Evolutionary conservation across 169 alveolate species (phyloP).

Genomic region (Eimeria tenella): DNA sequence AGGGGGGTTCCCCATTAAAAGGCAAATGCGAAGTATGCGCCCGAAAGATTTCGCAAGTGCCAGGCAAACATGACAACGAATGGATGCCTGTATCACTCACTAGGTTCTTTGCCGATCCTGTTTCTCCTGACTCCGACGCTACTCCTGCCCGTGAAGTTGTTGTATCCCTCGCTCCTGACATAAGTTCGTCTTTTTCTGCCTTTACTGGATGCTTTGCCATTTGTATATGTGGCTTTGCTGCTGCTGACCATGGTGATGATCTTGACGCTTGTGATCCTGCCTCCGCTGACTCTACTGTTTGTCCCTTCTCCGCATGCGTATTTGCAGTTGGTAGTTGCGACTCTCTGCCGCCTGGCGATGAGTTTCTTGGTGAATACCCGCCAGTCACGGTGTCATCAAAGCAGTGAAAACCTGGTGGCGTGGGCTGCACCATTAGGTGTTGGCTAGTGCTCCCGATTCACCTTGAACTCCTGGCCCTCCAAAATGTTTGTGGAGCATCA

Average conservation of each 20-base stretch:
- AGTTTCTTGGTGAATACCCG: background rate
- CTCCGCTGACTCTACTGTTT: too few species aligned
- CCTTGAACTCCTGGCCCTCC: too few species aligned
- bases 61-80: slow-evolving; percentile 55
- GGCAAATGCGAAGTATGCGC: slow-evolving; percentile 49
- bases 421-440: too few species aligned
- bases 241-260: background rate
- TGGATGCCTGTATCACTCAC: background rate
- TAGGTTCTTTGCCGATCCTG: background rate
- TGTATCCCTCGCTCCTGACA: background rate
- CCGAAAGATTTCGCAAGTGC: slow-evolving; percentile 15
- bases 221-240: background rate
- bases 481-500: too few species aligned
- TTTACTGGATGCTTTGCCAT: background rate
- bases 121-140: background rate
- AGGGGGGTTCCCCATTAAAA: slow-evolving; percentile 34
- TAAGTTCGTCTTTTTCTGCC: background rate
- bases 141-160: background rate
- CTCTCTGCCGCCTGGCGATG: background rate
- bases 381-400: background rate
- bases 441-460: too few species aligned
- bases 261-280: background rate
- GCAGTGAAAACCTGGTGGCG: too few species aligned
- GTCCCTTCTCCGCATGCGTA: too few species aligned
- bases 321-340: too few species aligned